These are phyloP conservation scores for Striga hermonthica DNA, from an alignment of 305 asterid species.

Conservation along the genomic window DNA sequence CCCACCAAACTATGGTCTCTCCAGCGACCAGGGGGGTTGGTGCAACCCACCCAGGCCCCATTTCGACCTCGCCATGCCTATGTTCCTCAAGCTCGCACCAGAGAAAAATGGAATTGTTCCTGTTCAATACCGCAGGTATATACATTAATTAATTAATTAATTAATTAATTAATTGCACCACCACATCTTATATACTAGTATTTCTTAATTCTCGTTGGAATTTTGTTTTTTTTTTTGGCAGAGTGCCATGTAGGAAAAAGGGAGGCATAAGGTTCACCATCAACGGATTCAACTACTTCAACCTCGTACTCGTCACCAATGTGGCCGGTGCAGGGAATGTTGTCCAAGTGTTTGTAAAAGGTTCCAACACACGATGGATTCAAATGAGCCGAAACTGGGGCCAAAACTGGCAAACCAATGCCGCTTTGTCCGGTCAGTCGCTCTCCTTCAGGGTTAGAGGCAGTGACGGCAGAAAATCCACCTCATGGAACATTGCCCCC, in stretches of 20 bases:
- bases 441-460: slow-evolving; percentile 64
- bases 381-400: slow-evolving; percentile 85
- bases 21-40: slow-evolving; percentile 84
- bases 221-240: no score
- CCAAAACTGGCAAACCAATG: slow-evolving; percentile 75
- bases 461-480: slow-evolving; percentile 72
- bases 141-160: not conserved
- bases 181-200: no score
- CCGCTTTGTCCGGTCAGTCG: slow-evolving; percentile 53
- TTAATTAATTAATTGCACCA: no score
- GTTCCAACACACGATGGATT: slow-evolving; percentile 61
- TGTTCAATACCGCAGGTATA: slow-evolving; percentile 60
- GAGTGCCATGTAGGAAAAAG: slow-evolving; percentile 70
- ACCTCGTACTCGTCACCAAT: slow-evolving; percentile 56
- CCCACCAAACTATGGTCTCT: slow-evolving; percentile 71
- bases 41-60: slow-evolving; percentile 87
- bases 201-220: not conserved
- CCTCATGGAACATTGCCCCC: slow-evolving; percentile 75
- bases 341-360: slow-evolving; percentile 50
- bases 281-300: slow-evolving; percentile 70
- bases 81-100: slow-evolving; percentile 75
- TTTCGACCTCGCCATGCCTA: slow-evolving; percentile 90
- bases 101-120: slow-evolving; percentile 88
- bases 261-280: slow-evolving; percentile 81
- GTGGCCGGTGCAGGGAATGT: slow-evolving; percentile 83